Evolutionary conservation across 345 rosid genomes (phyloP).

Genomic region (Salix brachista): DNA sequence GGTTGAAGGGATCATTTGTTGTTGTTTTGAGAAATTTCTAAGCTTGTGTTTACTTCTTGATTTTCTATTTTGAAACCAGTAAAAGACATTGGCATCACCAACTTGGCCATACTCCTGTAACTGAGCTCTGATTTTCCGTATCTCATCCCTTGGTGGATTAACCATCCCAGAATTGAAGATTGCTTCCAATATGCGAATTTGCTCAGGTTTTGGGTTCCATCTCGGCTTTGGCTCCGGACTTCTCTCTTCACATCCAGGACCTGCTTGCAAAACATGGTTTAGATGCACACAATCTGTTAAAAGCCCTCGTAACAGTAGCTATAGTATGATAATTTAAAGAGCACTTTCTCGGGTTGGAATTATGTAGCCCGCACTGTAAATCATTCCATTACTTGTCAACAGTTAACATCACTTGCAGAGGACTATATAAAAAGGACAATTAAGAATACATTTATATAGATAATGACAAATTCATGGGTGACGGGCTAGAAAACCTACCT

Average conservation of each 20-base stretch:
- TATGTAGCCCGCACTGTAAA: neutral
- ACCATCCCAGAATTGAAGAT: slow-evolving; percentile 99
- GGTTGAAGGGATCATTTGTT: slow-evolving; percentile 17
- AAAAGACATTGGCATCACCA: slow-evolving; percentile 95
- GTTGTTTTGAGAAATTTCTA: slow-evolving; percentile 61
- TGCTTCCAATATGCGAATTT: slow-evolving; percentile 86
- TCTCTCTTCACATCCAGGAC: slow-evolving; percentile 73
- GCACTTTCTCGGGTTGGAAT: neutral
- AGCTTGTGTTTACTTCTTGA: slow-evolving; percentile 95
- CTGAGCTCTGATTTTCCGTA: slow-evolving; percentile 80
- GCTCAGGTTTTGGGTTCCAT: slow-evolving; percentile 99
- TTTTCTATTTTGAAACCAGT: slow-evolving; percentile 98
- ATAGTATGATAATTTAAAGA: neutral
- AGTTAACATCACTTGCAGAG: neutral
- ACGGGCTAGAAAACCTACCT: neutral
- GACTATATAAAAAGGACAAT: neutral
- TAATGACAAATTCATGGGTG: neutral
- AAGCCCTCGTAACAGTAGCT: neutral
- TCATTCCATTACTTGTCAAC: neutral
- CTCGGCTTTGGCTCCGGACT: slow-evolving; percentile 97
- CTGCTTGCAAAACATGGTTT: slow-evolving; percentile 5
- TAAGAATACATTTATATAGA: neutral
- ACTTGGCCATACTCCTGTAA: slow-evolving; percentile 96
- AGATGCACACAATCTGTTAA: neutral
- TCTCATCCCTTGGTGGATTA: slow-evolving; percentile 97